Evolutionary conservation across 306 rosid genomes (phyloP), one percentile per base, ranked within the genome.

Genomic region (Arachis hypogaea): DNA sequence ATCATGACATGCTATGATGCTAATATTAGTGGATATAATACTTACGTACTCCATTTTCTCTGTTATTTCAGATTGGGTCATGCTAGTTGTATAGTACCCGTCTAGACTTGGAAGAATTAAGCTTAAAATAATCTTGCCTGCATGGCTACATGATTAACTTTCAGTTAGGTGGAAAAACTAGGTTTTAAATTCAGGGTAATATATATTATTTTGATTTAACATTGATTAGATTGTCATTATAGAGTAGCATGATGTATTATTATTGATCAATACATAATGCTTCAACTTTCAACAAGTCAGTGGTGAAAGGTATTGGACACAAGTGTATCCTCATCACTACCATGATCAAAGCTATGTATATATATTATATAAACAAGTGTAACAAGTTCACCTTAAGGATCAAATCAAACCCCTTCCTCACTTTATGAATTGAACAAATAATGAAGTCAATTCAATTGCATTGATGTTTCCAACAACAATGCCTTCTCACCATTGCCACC

Each of bases 341-440:
- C 43, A 63, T 22, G 57, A 40, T 46, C 18, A 62, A 62, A 56
- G 69, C 64, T 66, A 73, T 69, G 46, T 33, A 33, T 33, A 33
- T 33, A 33, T 33, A 33, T 81, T 33, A 33, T 33, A 33, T 81
- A 81, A 77, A 52, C 62, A 33, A 16, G 63, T 52, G 56, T 81
- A 66, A 66, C 76, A 72, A 66, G 49, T 28, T 46, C 69, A 44
- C 38, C 38, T 2, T 33, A 33, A 33, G 38, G 3, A 33, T 33
- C 38, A 33, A 33, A 33, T 4, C 38, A 33, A 22, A 22, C 28
- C 28, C 28, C 38, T 33, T 33, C 38, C 38, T 33, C 38, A 33
- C 38, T 33, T 33, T 46, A 46, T 46, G 51, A 46, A 7, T 46
- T 46, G 51, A 46, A 1, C 28, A 52, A 14, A 33, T 33, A 33